Evolutionary conservation across 257 asterid genomes (phyloP).

Genomic region (Primulina tabacum): DNA sequence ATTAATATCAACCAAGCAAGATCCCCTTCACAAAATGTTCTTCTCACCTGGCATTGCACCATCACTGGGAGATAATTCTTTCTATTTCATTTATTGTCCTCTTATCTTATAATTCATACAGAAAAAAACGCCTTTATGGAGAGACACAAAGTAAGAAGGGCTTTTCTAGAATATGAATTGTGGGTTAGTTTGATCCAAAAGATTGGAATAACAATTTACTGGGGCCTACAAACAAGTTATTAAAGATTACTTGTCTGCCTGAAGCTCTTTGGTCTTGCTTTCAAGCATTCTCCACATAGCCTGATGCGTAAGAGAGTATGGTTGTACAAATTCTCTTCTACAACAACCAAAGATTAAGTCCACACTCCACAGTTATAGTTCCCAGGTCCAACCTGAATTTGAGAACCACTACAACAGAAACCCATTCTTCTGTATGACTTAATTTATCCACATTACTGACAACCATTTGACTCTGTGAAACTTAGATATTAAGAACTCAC

Average conservation of each 20-base stretch:
- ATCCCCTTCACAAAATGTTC: too few species aligned
- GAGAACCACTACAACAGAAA: not conserved
- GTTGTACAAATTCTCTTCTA: not conserved
- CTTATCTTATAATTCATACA: not conserved
- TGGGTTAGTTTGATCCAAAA: not conserved
- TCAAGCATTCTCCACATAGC: not conserved
- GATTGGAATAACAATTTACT: not conserved
- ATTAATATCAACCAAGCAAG: not conserved
- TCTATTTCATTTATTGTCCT: not conserved
- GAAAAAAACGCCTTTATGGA: not conserved
- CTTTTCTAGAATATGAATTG: not conserved
- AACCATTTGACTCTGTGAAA: not conserved
- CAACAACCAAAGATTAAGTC: not conserved
- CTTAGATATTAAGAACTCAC: not conserved
- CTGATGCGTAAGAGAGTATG: not conserved
- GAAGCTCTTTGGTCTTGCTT: not conserved
- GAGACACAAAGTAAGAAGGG: not conserved
- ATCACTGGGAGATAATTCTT: too few species aligned
- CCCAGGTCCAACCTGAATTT: not conserved
- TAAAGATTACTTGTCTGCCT: not conserved
- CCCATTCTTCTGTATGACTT: not conserved
- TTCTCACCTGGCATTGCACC: too few species aligned
- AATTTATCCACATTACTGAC: not conserved
- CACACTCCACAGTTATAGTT: not conserved
- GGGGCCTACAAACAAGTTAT: not conserved